These are phyloP conservation scores for Auricularia sp. DNA, from an alignment of 768 basidiomycete genomes.

Conservation along the genomic window DNA sequence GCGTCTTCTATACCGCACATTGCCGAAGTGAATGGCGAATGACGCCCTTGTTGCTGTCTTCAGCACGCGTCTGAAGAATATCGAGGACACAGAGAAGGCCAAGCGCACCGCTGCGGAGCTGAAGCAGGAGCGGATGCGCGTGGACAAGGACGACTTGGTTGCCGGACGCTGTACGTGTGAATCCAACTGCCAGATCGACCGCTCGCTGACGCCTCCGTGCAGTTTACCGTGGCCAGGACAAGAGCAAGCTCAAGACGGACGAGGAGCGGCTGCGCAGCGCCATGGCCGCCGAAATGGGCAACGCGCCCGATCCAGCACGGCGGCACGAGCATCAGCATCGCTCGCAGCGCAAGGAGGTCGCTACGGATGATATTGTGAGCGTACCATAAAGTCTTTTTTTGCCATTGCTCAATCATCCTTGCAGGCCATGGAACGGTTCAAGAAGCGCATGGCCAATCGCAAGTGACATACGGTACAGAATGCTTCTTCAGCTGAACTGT, in stretches of 20 bases:
- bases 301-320: conserved; percentile 3
- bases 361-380: conserved; percentile 81
- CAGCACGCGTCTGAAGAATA: conserved; percentile 85
- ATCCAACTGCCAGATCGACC: not conserved
- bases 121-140: conserved; percentile 28
- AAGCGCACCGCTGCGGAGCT: conserved; percentile 71
- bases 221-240: conserved; percentile 73
- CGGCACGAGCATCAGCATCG: conserved; percentile 7
- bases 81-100: conserved; percentile 95
- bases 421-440: conserved; percentile 93
- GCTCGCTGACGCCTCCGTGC: not conserved
- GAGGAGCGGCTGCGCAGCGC: conserved; percentile 26
- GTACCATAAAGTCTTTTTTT: not conserved
- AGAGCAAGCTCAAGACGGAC: conserved; percentile 31
- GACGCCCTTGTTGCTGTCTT: no score
- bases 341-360: conserved; percentile 58
- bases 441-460: conserved; percentile 47
- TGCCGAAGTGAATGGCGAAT: not conserved
- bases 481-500: no score
- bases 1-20: conserved; percentile 25
- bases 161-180: conserved; percentile 73
- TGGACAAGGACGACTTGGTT: conserved; percentile 62
- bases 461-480: not conserved
- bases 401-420: not conserved
- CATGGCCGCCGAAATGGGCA: conserved; percentile 1